Evolutionary conservation across 2,329 filamentous ascomycete species (phyloP), one percentile per base, ranked within the genome.

Genomic region (Bipolaris cookei): DNA sequence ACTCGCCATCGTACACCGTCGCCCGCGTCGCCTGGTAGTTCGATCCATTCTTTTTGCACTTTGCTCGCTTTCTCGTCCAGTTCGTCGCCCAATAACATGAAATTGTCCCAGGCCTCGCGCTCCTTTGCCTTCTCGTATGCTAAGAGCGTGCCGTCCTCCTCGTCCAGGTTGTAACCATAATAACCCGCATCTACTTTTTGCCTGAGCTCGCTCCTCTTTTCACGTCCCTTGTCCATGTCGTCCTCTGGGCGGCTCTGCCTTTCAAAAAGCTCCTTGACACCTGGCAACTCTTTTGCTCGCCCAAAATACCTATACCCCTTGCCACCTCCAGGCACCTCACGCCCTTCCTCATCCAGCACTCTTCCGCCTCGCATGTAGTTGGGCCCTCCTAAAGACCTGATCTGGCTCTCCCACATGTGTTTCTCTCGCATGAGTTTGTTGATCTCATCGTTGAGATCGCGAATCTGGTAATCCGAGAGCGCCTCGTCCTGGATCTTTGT

Each of bases 351-450:
- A 73, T 85, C 83, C 56, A 85, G 74, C 65, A 82, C 77, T 21
- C 81, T 72, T 1, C 82, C 82, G n/a, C 80, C 82, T 28, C 92
- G 84, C 90, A 95, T 96, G 77, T 98, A 99, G 78, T 98, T 98
- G 28, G 95, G 95, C 2, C 95, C 95, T n/a, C 95, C 95, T 21
- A 98, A 77, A 71, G 96, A 96, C 56, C 93, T 86, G 67, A 99
- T 97, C 79, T 97, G 92, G 68, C 95, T 87, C 82, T 99, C 95
- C 95, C 95, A 99, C 85, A 96, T 93, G 84, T 96, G 92, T 79
- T 99, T 99, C 82, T 99, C 95, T 63, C 92, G 88, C 91, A 99
- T 97, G 61, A 97, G 85, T 80, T 97, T 96, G 83, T 99, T 99
- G 83, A 99, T 96, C 79, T 99, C 95, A 78, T 99, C 95, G 81